These are phyloP conservation scores for Cicer yamashitae DNA, from an alignment of 306 rosid genomes.

Conservation along the genomic window DNA sequence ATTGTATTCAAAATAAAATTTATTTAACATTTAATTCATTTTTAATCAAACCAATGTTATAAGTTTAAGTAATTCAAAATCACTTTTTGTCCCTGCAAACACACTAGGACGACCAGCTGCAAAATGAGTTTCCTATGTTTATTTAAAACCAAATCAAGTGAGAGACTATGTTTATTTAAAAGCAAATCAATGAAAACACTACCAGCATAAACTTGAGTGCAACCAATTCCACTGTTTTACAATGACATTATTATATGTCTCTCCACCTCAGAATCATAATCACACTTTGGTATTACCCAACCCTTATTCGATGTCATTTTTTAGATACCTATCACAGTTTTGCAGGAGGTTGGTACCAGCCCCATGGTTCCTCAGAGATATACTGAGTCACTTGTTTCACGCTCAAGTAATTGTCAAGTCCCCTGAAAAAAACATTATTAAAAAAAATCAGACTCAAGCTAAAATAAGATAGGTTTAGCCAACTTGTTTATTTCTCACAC, in stretches of 20 bases:
- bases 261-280: background rate
- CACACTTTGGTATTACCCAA: slow-evolving; percentile 2
- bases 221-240: slow-evolving; percentile 32
- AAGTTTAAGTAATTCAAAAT: too few species aligned
- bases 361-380: slow-evolving; percentile 87
- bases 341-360: slow-evolving; percentile 90
- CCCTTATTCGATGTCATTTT: slow-evolving; percentile 32
- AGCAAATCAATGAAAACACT: slow-evolving; percentile 5
- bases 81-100: too few species aligned
- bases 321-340: slow-evolving; percentile 59
- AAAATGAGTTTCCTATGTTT: too few species aligned
- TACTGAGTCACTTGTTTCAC: slow-evolving; percentile 96
- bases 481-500: slow-evolving; percentile 6
- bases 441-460: slow-evolving; percentile 23
- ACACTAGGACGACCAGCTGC: too few species aligned
- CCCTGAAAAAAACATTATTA: slow-evolving; percentile 61
- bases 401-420: slow-evolving; percentile 83
- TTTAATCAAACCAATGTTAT: too few species aligned
- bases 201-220: slow-evolving; percentile 16
- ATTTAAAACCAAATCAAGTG: too few species aligned
- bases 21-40: too few species aligned
- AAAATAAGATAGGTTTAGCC: background rate
- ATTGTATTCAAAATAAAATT: too few species aligned
- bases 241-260: slow-evolving; percentile 1
- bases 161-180: too few species aligned